Conservation (phyloP, 192 early-diverging fungal genomes). For the Dispira simplex region DNA sequence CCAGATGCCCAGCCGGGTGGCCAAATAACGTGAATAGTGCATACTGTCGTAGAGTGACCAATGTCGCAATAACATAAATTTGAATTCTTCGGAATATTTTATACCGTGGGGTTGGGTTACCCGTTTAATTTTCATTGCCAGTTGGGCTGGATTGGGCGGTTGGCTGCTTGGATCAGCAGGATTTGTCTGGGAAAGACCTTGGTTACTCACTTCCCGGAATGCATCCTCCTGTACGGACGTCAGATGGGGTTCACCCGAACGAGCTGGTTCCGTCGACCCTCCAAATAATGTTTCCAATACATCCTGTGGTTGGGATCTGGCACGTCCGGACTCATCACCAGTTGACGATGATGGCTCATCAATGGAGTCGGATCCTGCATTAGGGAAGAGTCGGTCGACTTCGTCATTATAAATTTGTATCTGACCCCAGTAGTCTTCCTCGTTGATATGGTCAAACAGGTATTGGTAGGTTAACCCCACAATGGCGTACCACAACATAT, state of each 20-base stretch:
- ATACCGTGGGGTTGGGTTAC: slow-evolving; percentile 15
- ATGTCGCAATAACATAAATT: slow-evolving; percentile 75
- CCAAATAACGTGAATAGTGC: slow-evolving; percentile 79
- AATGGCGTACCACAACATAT: slow-evolving; percentile 78
- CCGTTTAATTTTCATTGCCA: slow-evolving; percentile 7
- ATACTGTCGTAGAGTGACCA: slow-evolving; percentile 84
- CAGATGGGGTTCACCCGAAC: not conserved
- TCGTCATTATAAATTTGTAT: slow-evolving; percentile 52
- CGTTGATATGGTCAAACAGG: slow-evolving; percentile 51
- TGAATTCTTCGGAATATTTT: slow-evolving; percentile 51
- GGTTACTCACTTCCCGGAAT: too few species aligned
- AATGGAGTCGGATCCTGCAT: not conserved
- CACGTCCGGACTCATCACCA: not conserved
- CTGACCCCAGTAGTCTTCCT: slow-evolving; percentile 42
- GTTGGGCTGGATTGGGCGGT: not conserved
- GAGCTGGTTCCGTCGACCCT: not conserved
- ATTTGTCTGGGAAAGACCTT: too few species aligned
- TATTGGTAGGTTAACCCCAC: slow-evolving; percentile 69
- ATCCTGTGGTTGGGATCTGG: not conserved
- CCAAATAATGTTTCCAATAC: not conserved
- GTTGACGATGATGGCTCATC: not conserved
- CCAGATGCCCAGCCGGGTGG: slow-evolving; percentile 78
- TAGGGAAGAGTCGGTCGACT: slow-evolving; percentile 37
- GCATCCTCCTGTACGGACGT: not conserved
- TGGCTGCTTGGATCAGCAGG: not conserved